A percentile compares a stretch with the other conserved stretches of the same genome.
Conservation (phyloP, 2,329 filamentous ascomycete species). For the Alternaria sp. region DNA sequence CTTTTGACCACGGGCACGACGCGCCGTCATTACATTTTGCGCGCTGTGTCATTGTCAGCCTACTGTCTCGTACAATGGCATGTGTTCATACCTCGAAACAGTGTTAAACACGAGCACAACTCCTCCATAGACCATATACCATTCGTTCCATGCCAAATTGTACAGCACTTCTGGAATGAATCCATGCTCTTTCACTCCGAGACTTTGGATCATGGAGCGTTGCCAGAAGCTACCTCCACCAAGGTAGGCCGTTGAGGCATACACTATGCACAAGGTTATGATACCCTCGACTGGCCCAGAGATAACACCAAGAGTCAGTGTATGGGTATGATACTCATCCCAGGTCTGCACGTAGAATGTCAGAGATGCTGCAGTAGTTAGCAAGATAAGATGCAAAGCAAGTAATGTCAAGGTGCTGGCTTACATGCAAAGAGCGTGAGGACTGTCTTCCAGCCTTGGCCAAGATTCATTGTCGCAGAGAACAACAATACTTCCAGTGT, state of each 20-base stretch:
- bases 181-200: conserved; percentile 69
- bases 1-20: conserved; percentile 74
- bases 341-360: conserved; percentile 99
- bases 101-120: conserved; percentile 87
- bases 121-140: conserved; percentile 88
- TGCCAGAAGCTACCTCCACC: conserved; percentile 95
- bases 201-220: conserved; percentile 73
- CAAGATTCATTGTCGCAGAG: conserved; percentile 88
- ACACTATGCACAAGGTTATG: conserved; percentile 80
- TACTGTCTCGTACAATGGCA: not conserved
- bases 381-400: not conserved
- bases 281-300: conserved; percentile 97
- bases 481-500: conserved; percentile 93
- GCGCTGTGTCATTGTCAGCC: conserved; percentile 58
- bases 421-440: conserved; percentile 80
- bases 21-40: conserved; percentile 82
- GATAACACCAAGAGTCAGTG: conserved; percentile 86
- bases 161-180: conserved; percentile 76
- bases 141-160: conserved; percentile 84
- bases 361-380: conserved; percentile 66
- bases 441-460: conserved; percentile 89
- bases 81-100: conserved; percentile 62
- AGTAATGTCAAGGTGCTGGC: not conserved
- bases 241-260: conserved; percentile 80
- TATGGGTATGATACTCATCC: conserved; percentile 99